Percentiles rank a stretch among this genome's conserved stretches.
These are phyloP conservation scores for Cercospora sp. DNA, from an alignment of 2,329 filamentous ascomycete genomes.

Conservation along the genomic window DNA sequence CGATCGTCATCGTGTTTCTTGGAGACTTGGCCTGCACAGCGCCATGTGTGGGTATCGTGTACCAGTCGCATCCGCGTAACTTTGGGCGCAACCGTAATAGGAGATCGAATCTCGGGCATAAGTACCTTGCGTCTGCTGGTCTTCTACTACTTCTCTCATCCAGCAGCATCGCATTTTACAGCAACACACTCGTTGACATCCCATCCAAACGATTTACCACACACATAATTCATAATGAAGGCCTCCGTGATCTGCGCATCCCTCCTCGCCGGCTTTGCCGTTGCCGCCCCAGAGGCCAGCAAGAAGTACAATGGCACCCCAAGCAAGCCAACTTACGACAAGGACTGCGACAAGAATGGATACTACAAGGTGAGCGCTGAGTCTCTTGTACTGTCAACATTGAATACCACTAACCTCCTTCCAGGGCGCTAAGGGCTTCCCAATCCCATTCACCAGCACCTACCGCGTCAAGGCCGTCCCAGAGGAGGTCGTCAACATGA, in stretches of 20 bases:
- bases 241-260: constrained; percentile 23
- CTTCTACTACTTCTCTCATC: background rate
- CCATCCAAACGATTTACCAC: constrained; percentile 6
- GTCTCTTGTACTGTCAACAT: no score
- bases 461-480: constrained; percentile 53
- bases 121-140: constrained; percentile 16
- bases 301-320: constrained; percentile 14
- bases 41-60: background rate
- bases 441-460: constrained; percentile 51
- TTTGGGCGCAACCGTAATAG: constrained; percentile 12
- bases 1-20: constrained; percentile 17
- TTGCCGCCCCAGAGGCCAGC: constrained; percentile 24
- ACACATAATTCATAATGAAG: constrained; percentile 28
- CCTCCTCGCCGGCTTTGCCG: constrained; percentile 23
- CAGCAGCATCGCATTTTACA: constrained; percentile 13
- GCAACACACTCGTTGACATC: constrained; percentile 14
- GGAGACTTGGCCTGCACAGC: constrained; percentile 15
- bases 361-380: constrained; percentile 6
- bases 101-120: constrained; percentile 14
- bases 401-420: background rate
- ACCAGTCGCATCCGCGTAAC: background rate
- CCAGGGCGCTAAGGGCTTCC: constrained; percentile 18
- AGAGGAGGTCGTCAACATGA: constrained; percentile 52
- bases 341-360: constrained; percentile 15
- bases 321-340: constrained; percentile 13